Base-by-base conservation (phyloP, 192 early-diverging fungal genomes). In the Backusella westeae region DNA sequence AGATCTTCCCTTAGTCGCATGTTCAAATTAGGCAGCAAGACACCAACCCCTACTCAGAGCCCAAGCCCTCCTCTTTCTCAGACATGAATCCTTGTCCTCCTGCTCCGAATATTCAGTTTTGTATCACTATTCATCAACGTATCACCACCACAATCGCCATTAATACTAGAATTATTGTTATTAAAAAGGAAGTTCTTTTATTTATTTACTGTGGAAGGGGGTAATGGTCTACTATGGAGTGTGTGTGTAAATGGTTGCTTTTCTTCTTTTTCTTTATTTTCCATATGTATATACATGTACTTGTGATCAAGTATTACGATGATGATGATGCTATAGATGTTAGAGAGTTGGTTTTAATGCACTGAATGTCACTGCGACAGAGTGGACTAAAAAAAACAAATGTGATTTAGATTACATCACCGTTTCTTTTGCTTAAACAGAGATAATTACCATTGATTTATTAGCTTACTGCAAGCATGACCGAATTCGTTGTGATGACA, bases 401-500 rank as follows among this genome's bases (percentile, higher is more conserved):
- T 21, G 9, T 23, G 6, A 59, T 29, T 12, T 4, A 10, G 19
- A 29, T 29, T 29, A 63, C 26, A 29, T 26, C 56, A 26, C 26
- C 21, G 6, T n/a, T 52, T 53, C 0, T 3, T 26, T 56, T 9
- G 53, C 9, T 56, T 7, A 19, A 56, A 56, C 8, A 56, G 4
- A 14, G n/a, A 14, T 23, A 63, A 3, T 63, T 73, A 78, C 69
- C 80, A 82, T 2, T 77, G 74, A 29, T 79, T 49, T 36, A 82
- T 68, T 34, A 82, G 34, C 36, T 79, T 79, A 3, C 85, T 78
- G 69, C 86, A 87, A 21, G 80, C 77, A 32, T 78, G 46, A 65
- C 86, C 84, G 44, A 85, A 84, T 21, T 85, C 86, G 42, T 80
- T 79, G 56, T 87, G 86, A 17, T 83, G 79, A 76, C 86, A 87